phyloP scores from a whole-genome alignment of 306 rosid genomes.

The Elaeagnus macrophylla region DNA sequence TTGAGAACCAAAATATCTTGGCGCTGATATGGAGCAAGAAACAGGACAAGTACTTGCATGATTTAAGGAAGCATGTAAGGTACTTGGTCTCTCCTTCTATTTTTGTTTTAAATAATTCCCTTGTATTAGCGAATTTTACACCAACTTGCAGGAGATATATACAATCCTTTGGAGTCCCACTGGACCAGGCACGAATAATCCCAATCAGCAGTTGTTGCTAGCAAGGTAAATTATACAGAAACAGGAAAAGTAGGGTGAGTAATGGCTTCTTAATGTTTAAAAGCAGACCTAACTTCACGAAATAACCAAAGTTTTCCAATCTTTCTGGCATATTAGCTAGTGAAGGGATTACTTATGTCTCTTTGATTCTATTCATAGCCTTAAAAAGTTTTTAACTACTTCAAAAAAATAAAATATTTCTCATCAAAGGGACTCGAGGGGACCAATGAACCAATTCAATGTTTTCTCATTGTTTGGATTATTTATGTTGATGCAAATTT shows the following conservation, averaged over 20 bases:
- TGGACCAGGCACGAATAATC: slow-evolving; percentile 45
- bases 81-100: slow-evolving; percentile 1
- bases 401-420: too few relatives aligned
- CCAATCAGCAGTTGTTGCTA: slow-evolving; percentile 39
- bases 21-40: slow-evolving; percentile 55
- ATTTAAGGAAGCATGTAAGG: slow-evolving; percentile 60
- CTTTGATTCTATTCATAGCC: neutral
- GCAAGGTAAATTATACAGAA: slow-evolving; percentile 36
- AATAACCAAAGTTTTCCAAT: neutral
- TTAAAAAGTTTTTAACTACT: neutral
- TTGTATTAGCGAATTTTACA: slow-evolving; percentile 1
- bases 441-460: neutral
- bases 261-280: neutral
- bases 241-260: neutral
- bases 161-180: slow-evolving; percentile 66
- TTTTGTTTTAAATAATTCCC: neutral
- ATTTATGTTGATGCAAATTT: neutral
- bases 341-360: neutral
- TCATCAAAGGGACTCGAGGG: neutral
- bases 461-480: neutral
- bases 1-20: slow-evolving; percentile 7
- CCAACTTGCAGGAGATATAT: slow-evolving; percentile 45
- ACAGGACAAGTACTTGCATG: slow-evolving; percentile 42
- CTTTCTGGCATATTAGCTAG: neutral
- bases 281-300: neutral